Percentiles rank a stretch among this genome's conserved stretches.
These are phyloP conservation scores for Cicer chorassanicum DNA, from an alignment of 306 rosid genomes.

Conservation along the genomic window DNA sequence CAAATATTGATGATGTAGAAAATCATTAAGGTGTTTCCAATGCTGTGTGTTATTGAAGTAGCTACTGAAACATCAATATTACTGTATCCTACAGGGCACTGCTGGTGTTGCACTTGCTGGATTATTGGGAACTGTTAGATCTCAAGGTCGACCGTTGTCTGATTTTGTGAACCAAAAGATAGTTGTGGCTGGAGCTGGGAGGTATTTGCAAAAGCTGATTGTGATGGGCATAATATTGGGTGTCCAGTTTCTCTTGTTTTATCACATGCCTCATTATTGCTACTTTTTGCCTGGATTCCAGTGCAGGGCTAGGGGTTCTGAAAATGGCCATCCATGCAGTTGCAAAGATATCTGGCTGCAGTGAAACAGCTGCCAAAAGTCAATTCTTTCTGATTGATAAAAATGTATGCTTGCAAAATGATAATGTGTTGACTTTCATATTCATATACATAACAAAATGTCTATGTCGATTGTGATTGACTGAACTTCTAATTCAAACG, in stretches of 20 bases:
- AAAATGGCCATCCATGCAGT: slow-evolving; percentile 82
- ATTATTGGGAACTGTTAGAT: slow-evolving; percentile 89
- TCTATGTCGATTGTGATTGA: slow-evolving; percentile 29
- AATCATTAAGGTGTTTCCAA: slow-evolving; percentile 22
- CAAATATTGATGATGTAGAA: slow-evolving; percentile 28
- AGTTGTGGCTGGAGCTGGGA: slow-evolving; percentile 99
- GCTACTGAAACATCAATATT: slow-evolving; percentile 37
- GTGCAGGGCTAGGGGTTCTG: slow-evolving; percentile 99
- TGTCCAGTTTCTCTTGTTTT: slow-evolving; percentile 41
- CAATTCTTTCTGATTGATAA: slow-evolving; percentile 83
- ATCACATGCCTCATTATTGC: slow-evolving; percentile 39
- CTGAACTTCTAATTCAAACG: slow-evolving; percentile 27
- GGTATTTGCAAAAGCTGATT: slow-evolving; percentile 59
- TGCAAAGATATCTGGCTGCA: slow-evolving; percentile 74
- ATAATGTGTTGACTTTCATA: slow-evolving; percentile 34
- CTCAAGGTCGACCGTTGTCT: slow-evolving; percentile 87
- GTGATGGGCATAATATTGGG: slow-evolving; percentile 30
- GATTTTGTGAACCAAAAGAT: slow-evolving; percentile 90
- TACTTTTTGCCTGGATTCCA: slow-evolving; percentile 53
- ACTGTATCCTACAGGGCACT: slow-evolving; percentile 73
- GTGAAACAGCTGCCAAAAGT: slow-evolving; percentile 65
- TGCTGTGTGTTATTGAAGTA: slow-evolving; percentile 27
- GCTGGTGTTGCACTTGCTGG: slow-evolving; percentile 99
- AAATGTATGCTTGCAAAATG: slow-evolving; percentile 61
- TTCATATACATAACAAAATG: slow-evolving; percentile 26